Conservation (phyloP, 805 yeast genomes). For the Saccharomyces jurei region DNA sequence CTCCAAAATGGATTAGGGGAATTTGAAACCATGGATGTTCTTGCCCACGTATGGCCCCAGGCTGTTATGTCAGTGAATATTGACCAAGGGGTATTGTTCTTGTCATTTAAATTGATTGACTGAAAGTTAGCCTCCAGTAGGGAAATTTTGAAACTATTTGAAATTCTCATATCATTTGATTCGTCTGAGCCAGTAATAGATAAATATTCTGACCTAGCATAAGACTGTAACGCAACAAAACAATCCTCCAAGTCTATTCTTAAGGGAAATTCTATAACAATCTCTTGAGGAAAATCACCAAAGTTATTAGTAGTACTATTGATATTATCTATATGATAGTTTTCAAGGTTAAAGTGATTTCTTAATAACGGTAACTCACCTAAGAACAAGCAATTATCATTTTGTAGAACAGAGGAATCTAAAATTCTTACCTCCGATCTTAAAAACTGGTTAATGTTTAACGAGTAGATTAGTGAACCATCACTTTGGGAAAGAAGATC, state of each 20-base stretch:
- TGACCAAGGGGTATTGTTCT: conserved; percentile 10
- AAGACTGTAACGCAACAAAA: conserved; percentile 59
- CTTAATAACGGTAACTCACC: conserved; percentile 52
- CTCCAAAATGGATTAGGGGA: conserved; percentile 68
- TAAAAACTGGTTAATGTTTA: conserved; percentile 45
- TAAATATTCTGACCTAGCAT: conserved; percentile 46
- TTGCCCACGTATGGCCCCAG: conserved; percentile 70
- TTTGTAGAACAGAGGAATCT: conserved; percentile 54
- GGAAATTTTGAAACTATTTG: conserved; percentile 47
- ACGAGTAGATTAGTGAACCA: conserved; percentile 51
- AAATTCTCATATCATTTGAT: conserved; percentile 40
- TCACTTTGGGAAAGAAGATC: conserved; percentile 56
- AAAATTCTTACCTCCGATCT: conserved; percentile 56
- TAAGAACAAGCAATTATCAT: conserved; percentile 49
- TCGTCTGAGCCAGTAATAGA: conserved; percentile 22
- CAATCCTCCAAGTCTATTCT: conserved; percentile 70
- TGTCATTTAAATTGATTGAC: not conserved
- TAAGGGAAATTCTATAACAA: conserved; percentile 52
- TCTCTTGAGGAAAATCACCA: conserved; percentile 25
- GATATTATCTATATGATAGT: not conserved
- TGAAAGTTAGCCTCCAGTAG: conserved; percentile 56
- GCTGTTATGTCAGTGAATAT: conserved; percentile 64
- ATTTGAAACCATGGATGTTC: conserved; percentile 57
- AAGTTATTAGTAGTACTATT: conserved; percentile 13
- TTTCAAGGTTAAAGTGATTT: conserved; percentile 15